Evolutionary conservation across 345 rosid genomes (phyloP).

Genomic region (Hibiscus tridactylites): DNA sequence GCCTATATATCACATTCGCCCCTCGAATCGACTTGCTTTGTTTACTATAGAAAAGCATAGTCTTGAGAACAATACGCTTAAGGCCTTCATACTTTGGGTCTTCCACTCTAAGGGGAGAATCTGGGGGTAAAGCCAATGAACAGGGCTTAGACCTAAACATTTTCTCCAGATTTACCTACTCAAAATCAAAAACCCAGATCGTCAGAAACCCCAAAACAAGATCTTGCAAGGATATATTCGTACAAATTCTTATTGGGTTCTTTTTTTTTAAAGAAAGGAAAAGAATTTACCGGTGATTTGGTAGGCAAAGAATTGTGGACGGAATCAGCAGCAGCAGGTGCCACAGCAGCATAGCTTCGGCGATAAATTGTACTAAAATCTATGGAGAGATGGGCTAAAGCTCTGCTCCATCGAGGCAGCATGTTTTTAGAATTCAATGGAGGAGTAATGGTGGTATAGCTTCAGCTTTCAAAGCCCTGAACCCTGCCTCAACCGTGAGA

Average conservation of each 20-base stretch:
- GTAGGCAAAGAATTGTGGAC: slow-evolving; percentile 19
- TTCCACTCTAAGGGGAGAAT: slow-evolving; percentile 63
- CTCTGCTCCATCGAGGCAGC: slow-evolving; percentile 55
- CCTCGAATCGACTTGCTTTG: slow-evolving; percentile 83
- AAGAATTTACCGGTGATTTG: slow-evolving; percentile 31
- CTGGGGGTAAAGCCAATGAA: slow-evolving; percentile 69
- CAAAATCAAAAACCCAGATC: background rate
- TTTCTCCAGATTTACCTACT: slow-evolving; percentile 67
- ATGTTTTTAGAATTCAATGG: slow-evolving; percentile 15
- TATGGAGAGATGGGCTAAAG: slow-evolving; percentile 23
- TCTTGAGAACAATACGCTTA: slow-evolving; percentile 42
- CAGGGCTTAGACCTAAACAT: slow-evolving; percentile 80
- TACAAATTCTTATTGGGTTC: background rate
- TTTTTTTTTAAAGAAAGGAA: background rate
- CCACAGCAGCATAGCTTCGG: slow-evolving; percentile 36
- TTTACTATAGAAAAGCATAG: slow-evolving; percentile 77
- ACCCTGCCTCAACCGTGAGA: background rate
- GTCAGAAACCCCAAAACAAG: background rate
- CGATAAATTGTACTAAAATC: slow-evolving; percentile 20
- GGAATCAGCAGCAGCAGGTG: slow-evolving; percentile 37
- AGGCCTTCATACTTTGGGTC: slow-evolving; percentile 71
- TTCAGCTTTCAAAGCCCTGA: slow-evolving; percentile 6
- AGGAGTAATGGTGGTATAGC: background rate
- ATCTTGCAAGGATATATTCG: background rate
- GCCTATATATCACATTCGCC: slow-evolving; percentile 66